phyloP scores from a whole-genome alignment of 2,329 filamentous ascomycete species.

The Claviceps digitariae region DNA sequence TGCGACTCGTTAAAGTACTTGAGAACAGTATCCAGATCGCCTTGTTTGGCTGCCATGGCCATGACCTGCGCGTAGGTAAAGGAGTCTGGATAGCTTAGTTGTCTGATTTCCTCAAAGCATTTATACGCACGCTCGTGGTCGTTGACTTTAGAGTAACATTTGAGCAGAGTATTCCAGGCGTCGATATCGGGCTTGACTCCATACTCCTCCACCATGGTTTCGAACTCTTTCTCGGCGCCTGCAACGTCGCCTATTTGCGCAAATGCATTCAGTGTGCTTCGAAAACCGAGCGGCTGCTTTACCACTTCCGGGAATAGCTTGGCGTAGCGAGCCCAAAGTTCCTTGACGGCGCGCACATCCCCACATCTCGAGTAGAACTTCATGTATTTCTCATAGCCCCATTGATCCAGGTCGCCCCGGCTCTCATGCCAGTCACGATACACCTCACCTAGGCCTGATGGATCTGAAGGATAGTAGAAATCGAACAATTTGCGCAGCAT shows the following conservation, averaged over 20 bases:
- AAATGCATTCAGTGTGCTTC: conserved; percentile 57
- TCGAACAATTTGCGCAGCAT: conserved; percentile 33
- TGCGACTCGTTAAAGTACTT: conserved; percentile 52
- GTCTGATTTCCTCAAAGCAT: conserved; percentile 47
- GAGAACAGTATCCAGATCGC: conserved; percentile 58
- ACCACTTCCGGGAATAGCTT: conserved; percentile 21
- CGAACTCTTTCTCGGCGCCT: conserved; percentile 46
- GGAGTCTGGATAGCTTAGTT: conserved; percentile 38
- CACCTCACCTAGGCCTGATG: conserved; percentile 30
- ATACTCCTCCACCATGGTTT: conserved; percentile 43
- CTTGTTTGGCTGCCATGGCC: conserved; percentile 53
- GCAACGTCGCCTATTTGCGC: conserved; percentile 52
- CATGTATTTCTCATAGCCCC: conserved; percentile 35
- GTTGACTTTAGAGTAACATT: conserved; percentile 51
- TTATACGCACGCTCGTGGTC: conserved; percentile 53
- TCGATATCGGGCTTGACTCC: conserved; percentile 40
- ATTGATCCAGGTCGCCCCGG: conserved; percentile 25
- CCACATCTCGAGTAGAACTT: conserved; percentile 34
- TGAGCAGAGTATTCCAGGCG: conserved; percentile 67
- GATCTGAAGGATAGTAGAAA: conserved; percentile 23
- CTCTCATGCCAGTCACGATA: conserved; percentile 34
- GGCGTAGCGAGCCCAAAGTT: conserved; percentile 31
- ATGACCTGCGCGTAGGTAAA: conserved; percentile 63
- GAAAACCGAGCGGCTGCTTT: conserved; percentile 25
- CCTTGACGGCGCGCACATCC: conserved; percentile 30